Percentiles rank a stretch among this genome's conserved stretches.
Conservation (phyloP, 2,329 filamentous ascomycete species). For the Penicillium palitans region DNA sequence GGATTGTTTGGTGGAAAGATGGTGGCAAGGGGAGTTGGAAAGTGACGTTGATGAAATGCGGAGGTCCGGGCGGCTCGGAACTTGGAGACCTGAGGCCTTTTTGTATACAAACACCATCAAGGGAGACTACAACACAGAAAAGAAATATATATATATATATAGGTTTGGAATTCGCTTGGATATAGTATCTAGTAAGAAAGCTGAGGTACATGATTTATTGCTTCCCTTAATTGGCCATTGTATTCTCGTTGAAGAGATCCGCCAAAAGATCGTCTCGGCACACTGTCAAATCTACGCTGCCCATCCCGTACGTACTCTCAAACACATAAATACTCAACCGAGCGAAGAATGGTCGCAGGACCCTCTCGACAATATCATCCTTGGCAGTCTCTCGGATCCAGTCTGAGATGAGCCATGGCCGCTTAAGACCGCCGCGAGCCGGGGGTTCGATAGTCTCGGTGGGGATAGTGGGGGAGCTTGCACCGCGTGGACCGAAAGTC, state of each 20-base stretch:
- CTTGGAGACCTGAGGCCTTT: conserved; percentile 1
- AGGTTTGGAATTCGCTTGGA: conserved; percentile 4
- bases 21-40: conserved; percentile 18
- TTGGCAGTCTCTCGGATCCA: conserved; percentile 56
- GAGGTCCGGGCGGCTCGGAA: conserved; percentile 25
- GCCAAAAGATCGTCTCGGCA: conserved; percentile 66
- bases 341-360: conserved; percentile 84
- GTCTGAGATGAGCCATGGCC: conserved; percentile 46
- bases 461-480: conserved; percentile 26
- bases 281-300: conserved; percentile 62
- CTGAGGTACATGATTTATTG: conserved; percentile 15
- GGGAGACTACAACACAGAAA: background rate
- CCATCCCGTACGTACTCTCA: conserved; percentile 89
- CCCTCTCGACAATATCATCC: conserved; percentile 68
- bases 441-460: conserved; percentile 32
- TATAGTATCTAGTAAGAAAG: conserved; percentile 1
- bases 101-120: background rate
- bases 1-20: conserved; percentile 6
- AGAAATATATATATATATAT: background rate
- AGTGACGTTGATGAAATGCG: conserved; percentile 23
- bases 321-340: conserved; percentile 92
- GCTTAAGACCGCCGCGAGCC: conserved; percentile 32
- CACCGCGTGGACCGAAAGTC: conserved; percentile 59
- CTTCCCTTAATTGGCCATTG: conserved; percentile 42
- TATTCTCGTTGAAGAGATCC: conserved; percentile 79